Evolutionary conservation across 768 basidiomycete species (phyloP).

Genomic region (Trametes gibbosa): DNA sequence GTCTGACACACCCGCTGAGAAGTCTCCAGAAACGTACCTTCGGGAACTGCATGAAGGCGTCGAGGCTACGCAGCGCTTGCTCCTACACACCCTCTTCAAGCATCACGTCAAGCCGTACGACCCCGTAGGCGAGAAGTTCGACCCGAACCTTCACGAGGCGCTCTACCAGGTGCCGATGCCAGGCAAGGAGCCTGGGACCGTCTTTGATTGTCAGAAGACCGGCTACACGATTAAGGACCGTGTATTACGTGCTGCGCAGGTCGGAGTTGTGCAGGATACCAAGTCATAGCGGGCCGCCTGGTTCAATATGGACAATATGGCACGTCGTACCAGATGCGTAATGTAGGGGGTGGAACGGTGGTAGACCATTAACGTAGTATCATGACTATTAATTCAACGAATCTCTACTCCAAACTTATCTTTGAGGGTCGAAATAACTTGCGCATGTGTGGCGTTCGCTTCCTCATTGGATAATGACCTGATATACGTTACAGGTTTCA

Average conservation of each 20-base stretch:
- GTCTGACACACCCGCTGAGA: conserved; percentile 33
- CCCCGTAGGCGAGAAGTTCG: conserved; percentile 88
- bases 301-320: background rate
- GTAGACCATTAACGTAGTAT: conserved; percentile 23
- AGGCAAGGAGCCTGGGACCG: conserved; percentile 85
- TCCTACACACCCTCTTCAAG: conserved; percentile 87
- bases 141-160: conserved; percentile 95
- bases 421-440: conserved; percentile 53
- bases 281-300: conserved; percentile 29
- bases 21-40: conserved; percentile 58
- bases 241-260: conserved; percentile 91
- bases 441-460: conserved; percentile 73
- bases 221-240: conserved; percentile 96
- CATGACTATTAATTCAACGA: conserved; percentile 56
- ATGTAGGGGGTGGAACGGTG: conserved; percentile 8
- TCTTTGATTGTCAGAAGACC: conserved; percentile 86
- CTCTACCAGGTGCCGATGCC: conserved; percentile 90
- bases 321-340: background rate
- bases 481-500: background rate
- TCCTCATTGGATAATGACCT: conserved; percentile 90
- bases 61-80: conserved; percentile 85
- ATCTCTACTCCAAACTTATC: conserved; percentile 80
- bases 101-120: conserved; percentile 92
- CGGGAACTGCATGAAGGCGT: conserved; percentile 82
- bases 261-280: conserved; percentile 85